Conservation (phyloP, 192 early-diverging fungal genomes). For the Linnemannia exigua region DNA sequence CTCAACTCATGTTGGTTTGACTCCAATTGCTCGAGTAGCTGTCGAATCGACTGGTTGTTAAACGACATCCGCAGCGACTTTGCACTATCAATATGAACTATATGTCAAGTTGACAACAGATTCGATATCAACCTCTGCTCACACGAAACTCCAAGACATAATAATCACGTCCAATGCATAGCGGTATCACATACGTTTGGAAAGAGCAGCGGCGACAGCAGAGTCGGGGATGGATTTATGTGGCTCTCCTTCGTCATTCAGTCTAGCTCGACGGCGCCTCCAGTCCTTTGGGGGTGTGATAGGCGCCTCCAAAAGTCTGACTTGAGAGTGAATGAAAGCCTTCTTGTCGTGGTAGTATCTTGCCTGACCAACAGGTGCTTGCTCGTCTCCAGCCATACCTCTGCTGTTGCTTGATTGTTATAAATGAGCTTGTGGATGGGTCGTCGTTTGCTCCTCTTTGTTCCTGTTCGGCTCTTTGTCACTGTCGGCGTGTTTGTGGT, state of each 20-base stretch:
- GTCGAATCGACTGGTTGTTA: slow-evolving; percentile 43
- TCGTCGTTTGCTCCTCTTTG: background rate
- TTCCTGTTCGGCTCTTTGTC: background rate
- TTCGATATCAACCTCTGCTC: too few species aligned
- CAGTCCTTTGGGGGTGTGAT: slow-evolving; percentile 19
- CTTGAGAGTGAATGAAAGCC: slow-evolving; percentile 37
- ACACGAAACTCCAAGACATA: too few species aligned
- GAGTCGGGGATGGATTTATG: slow-evolving; percentile 24
- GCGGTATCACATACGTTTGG: slow-evolving; percentile 19
- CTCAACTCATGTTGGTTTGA: slow-evolving; percentile 39
- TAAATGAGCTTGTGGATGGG: background rate
- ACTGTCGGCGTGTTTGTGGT: background rate
- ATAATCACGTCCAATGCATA: background rate
- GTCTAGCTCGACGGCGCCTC: slow-evolving; percentile 22
- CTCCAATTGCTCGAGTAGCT: slow-evolving; percentile 47
- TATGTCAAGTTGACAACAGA: background rate
- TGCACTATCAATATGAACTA: slow-evolving; percentile 30
- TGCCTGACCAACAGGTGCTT: slow-evolving; percentile 17
- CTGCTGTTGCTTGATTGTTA: background rate
- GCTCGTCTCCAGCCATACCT: slow-evolving; percentile 8
- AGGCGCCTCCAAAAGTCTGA: slow-evolving; percentile 36
- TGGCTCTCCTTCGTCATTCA: slow-evolving; percentile 15
- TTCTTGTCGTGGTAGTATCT: slow-evolving; percentile 56
- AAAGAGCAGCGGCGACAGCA: slow-evolving; percentile 16
- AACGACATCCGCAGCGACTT: slow-evolving; percentile 36